Conservation (phyloP, 805 yeast species). For the Hanseniaspora pseudoguilliermondii region DNA sequence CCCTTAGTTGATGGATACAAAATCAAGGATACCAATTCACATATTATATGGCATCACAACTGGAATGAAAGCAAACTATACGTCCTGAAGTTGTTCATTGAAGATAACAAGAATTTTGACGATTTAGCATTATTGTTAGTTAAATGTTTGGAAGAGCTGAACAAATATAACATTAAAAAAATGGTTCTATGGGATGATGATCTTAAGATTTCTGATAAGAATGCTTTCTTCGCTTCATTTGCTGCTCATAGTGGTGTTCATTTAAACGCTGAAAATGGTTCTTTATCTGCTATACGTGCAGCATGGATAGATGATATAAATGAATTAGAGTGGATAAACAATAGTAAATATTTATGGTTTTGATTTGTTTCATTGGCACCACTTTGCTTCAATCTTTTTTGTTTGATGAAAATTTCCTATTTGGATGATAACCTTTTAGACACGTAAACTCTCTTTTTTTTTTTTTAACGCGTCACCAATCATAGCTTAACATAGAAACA, state of each 20-base stretch:
- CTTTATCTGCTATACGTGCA: constrained; percentile 32
- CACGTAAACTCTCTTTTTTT: too few relatives aligned
- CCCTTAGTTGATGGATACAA: constrained; percentile 25
- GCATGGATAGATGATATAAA: constrained; percentile 20
- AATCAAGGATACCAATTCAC: constrained; percentile 22
- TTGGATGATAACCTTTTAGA: too few relatives aligned
- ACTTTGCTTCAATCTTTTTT: background rate
- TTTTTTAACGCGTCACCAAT: too few relatives aligned
- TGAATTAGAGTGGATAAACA: constrained; percentile 30
- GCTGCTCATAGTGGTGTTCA: constrained; percentile 18
- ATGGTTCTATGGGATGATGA: constrained; percentile 33
- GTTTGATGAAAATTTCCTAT: background rate
- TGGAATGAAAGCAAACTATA: constrained; percentile 27
- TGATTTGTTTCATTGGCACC: constrained; percentile 14
- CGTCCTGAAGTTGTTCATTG: constrained; percentile 22
- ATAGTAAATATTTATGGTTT: constrained; percentile 41
- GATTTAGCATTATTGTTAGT: constrained; percentile 23
- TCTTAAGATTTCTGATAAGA: constrained; percentile 21
- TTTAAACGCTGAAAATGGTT: constrained; percentile 23
- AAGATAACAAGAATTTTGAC: constrained; percentile 16
- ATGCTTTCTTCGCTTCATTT: constrained; percentile 18
- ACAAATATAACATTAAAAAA: constrained; percentile 19
- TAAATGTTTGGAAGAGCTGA: constrained; percentile 29
- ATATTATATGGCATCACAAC: constrained; percentile 36
- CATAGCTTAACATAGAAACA: too few relatives aligned